These are phyloP conservation scores for Capronia epimyces DNA, from an alignment of 2,329 filamentous ascomycete species.

Conservation along the genomic window DNA sequence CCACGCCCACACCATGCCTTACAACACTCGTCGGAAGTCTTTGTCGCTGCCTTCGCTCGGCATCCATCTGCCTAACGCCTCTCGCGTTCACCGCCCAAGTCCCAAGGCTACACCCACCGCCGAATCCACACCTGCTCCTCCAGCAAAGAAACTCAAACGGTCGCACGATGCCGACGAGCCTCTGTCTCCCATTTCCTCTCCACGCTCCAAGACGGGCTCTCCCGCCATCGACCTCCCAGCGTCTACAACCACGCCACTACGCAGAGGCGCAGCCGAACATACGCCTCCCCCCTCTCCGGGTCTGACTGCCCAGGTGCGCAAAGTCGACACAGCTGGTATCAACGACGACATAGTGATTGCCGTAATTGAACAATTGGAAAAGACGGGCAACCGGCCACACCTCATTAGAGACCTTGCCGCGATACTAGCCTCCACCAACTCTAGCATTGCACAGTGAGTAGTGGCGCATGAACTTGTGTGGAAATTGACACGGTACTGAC, in stretches of 20 bases:
- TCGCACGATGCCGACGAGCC: constrained; percentile 53
- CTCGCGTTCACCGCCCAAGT: constrained; percentile 53
- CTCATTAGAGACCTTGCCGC: constrained; percentile 88
- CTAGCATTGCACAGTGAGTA: constrained; percentile 85
- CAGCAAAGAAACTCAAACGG: constrained; percentile 69
- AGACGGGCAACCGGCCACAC: constrained; percentile 85
- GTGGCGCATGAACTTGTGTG: background rate
- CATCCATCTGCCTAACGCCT: constrained; percentile 68
- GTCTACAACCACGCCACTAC: constrained; percentile 33
- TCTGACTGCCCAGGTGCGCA: constrained; percentile 39
- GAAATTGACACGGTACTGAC: no score
- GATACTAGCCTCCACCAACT: constrained; percentile 68
- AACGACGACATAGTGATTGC: constrained; percentile 93
- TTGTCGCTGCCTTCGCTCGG: constrained; percentile 87
- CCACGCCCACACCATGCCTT: constrained; percentile 61
- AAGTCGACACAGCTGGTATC: constrained; percentile 74
- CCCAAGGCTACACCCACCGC: constrained; percentile 57
- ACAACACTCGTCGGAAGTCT: constrained; percentile 95
- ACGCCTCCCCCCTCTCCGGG: constrained; percentile 75
- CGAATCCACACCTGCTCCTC: constrained; percentile 51
- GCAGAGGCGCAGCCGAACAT: constrained; percentile 47
- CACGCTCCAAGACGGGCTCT: constrained; percentile 38
- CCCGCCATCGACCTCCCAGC: constrained; percentile 32
- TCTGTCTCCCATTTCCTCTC: constrained; percentile 33
- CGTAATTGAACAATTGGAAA: constrained; percentile 80